Evolutionary conservation across 1,284 basidiomycete genomes (phyloP).

Genomic region (Cryptococcus hybrid): DNA sequence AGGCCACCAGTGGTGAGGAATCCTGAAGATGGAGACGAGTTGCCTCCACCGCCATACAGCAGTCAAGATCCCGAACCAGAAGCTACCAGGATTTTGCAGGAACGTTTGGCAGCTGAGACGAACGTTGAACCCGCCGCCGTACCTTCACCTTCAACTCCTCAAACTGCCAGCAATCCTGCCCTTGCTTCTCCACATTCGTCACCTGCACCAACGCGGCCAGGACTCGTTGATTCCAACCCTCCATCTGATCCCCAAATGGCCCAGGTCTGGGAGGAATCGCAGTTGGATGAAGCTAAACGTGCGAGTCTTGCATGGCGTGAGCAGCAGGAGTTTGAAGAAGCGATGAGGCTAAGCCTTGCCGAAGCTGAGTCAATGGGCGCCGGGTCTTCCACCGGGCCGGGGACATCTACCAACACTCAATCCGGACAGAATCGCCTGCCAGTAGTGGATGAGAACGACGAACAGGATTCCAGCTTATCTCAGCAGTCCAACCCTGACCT

Average conservation of each 20-base stretch:
- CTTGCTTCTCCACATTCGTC: not conserved
- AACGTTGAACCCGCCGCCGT: not conserved
- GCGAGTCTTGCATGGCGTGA: constrained; percentile 29
- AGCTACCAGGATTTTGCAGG: constrained; percentile 35
- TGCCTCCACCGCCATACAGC: constrained; percentile 43
- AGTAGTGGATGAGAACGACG: not conserved
- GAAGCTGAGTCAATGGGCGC: constrained; percentile 21
- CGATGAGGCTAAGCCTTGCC: constrained; percentile 34
- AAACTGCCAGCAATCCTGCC: not conserved
- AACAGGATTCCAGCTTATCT: constrained; percentile 1
- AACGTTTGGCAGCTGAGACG: constrained; percentile 30
- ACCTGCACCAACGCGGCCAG: not conserved
- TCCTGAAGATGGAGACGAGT: constrained; percentile 24
- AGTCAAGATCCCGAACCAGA: constrained; percentile 44
- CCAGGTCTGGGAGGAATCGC: constrained; percentile 38
- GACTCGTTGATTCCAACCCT: not conserved
- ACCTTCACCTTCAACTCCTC: not conserved
- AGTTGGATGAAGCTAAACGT: constrained; percentile 43
- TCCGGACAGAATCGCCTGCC: not conserved
- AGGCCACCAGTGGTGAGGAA: not conserved
- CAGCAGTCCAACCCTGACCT: constrained; percentile 8
- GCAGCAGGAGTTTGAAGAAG: constrained; percentile 39
- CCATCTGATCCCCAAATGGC: constrained; percentile 31
- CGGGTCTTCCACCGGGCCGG: not conserved
- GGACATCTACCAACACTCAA: not conserved